Conservation (phyloP, 257 asterid species). For the Lycium ferocissimum region DNA sequence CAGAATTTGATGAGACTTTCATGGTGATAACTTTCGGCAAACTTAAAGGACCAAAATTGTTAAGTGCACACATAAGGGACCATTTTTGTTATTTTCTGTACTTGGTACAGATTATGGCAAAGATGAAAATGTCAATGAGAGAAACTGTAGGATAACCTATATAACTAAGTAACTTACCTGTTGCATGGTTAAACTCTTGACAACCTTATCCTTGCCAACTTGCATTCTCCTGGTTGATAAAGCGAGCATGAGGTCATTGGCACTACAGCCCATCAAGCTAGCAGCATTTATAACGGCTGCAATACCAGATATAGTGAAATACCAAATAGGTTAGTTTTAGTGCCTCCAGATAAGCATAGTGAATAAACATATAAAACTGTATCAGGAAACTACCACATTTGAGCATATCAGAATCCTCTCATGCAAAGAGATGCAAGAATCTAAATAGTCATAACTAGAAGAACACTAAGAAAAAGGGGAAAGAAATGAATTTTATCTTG, state of each 20-base stretch:
- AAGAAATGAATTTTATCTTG: not conserved
- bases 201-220: conserved; percentile 75
- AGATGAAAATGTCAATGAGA: not conserved
- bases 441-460: not conserved
- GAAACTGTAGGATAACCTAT: not conserved
- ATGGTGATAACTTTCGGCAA: too few species aligned
- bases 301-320: conserved; percentile 1
- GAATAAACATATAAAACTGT: not conserved
- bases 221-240: conserved; percentile 71
- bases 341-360: not conserved
- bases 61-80: too few species aligned
- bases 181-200: conserved; percentile 61
- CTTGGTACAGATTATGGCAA: not conserved
- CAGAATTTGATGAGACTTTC: too few species aligned
- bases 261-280: conserved; percentile 80
- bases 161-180: conserved; percentile 56
- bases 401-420: not conserved
- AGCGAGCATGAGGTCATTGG: conserved; percentile 68
- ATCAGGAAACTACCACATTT: conserved; percentile 2
- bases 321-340: conserved; percentile 16
- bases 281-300: conserved; percentile 84
- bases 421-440: not conserved
- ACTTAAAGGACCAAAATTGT: too few species aligned
- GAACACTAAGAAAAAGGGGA: not conserved
- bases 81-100: too few species aligned